Base-by-base conservation (phyloP, 192 early-diverging fungal genomes). In the Umbelopsis sp. region DNA sequence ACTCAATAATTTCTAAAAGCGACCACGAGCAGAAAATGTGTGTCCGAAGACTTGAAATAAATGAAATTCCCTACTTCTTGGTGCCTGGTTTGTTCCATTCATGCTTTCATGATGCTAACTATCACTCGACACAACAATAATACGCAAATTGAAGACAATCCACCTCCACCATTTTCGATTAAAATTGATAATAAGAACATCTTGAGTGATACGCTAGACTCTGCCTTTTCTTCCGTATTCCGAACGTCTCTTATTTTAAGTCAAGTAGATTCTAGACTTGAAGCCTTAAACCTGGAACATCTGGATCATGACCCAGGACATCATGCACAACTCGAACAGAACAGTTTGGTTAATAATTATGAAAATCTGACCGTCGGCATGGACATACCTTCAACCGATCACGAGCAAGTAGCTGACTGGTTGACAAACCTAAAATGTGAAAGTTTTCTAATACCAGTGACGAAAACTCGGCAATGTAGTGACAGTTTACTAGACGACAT, bases 51-150 rank as follows among this genome's bases (percentile, higher is more conserved):
- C 14, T 34, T 29, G 56, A 11, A 20, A 62, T 62, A 32, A 62
- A 62, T 31, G 16, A 26, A 14, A n/a, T 6, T 62, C 31, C 0
- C 12, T 62, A 32, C 10, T 16, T 17, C 10, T 26, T 20, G 16
- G 14, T 17, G 31, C 29, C 8, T 12, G 17, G 16, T n/a, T 20
- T 31, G 31, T 62, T 62, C 20, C 6, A 49, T 20, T 62, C 20
- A 62, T 62, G 56, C 29, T n/a, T 29, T 62, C 56, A n/a, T 62
- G 56, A 62, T 62, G 56, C 56, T 62, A 2, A n/a, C 16, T 62
- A 62, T 34, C 26, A 62, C 31, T 34, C 56, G 31, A 62, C 26
- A 2, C 3, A 29, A 34, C 16, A 32, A 32, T 20, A 62, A 62
- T 3, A 26, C 8, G 6, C 12, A 12, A 8, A 0, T 31, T 29